Conservation (phyloP, 192 early-diverging fungal species). For the Lobosporangium transversale region DNA sequence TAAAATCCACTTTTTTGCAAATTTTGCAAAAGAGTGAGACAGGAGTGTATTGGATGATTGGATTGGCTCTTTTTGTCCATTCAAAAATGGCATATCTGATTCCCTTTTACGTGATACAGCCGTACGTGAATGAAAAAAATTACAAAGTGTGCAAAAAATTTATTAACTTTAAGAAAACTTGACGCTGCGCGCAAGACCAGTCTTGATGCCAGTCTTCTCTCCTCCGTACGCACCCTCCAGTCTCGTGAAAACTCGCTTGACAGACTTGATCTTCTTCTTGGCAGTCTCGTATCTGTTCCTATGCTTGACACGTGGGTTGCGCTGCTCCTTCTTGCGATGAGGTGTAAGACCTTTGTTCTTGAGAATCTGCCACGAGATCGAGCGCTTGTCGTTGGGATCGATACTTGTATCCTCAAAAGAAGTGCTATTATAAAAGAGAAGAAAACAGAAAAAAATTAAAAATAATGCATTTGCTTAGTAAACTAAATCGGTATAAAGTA, state of each 20-base stretch:
- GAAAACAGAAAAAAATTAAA: not conserved
- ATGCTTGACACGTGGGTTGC: constrained; percentile 95
- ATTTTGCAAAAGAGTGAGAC: too few relatives aligned
- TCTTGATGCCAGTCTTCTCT: constrained; percentile 95
- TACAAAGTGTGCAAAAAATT: too few relatives aligned
- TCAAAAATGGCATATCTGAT: too few relatives aligned
- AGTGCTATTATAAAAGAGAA: constrained; percentile 19
- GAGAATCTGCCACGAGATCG: constrained; percentile 88
- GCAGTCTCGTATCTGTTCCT: constrained; percentile 89
- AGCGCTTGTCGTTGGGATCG: constrained; percentile 75
- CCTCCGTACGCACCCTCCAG: constrained; percentile 85
- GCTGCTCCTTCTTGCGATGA: constrained; percentile 88
- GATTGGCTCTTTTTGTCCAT: too few relatives aligned
- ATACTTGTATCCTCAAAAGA: constrained; percentile 51
- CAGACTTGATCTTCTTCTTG: constrained; percentile 88
- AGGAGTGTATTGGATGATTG: too few relatives aligned
- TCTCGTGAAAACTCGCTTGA: constrained; percentile 77
- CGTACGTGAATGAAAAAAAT: too few relatives aligned
- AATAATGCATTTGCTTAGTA: not conserved
- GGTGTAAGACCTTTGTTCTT: constrained; percentile 97
- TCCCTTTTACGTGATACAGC: too few relatives aligned
- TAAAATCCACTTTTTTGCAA: too few relatives aligned
- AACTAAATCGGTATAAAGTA: not conserved
- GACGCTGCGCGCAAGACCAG: constrained; percentile 82
- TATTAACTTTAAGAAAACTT: constrained; percentile 69